Conservation (phyloP, 768 basidiomycete species). For the Lactarius sp. region DNA sequence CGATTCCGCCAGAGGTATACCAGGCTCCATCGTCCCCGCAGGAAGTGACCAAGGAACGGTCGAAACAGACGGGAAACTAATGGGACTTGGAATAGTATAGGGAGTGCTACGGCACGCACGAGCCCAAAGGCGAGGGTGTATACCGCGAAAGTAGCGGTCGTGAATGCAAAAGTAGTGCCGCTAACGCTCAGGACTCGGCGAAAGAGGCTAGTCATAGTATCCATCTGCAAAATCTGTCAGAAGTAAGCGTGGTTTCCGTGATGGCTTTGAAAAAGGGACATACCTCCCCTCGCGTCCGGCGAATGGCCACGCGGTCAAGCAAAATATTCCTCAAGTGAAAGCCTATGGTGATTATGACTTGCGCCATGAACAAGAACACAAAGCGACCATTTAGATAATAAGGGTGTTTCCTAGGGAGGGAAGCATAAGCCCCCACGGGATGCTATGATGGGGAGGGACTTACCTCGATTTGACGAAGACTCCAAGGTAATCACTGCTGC, state of each 20-base stretch:
- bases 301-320: conserved; percentile 50
- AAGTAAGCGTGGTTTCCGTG: neutral
- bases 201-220: conserved; percentile 23
- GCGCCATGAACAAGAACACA: conserved; percentile 53
- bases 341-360: conserved; percentile 42
- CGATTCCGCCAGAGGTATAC: conserved; percentile 45
- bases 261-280: neutral
- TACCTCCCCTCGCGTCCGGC: conserved; percentile 27
- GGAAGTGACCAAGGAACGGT: conserved; percentile 62
- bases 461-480: conserved; percentile 68
- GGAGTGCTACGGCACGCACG: conserved; percentile 44
- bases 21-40: conserved; percentile 51
- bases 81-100: conserved; percentile 52
- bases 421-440: neutral
- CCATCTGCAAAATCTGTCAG: conserved; percentile 29
- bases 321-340: conserved; percentile 57
- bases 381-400: conserved; percentile 67
- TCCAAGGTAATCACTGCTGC: conserved; percentile 36
- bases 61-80: conserved; percentile 45
- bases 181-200: conserved; percentile 3
- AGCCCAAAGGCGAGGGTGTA: conserved; percentile 46
- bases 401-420: conserved; percentile 56
- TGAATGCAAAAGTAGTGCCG: conserved; percentile 8
- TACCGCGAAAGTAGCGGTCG: conserved; percentile 26
- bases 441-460: conserved; percentile 19